Percentiles rank a stretch among this genome's conserved stretches.
Evolutionary conservation across 257 asterid species (phyloP).

Genomic region (Datura wrightii): DNA sequence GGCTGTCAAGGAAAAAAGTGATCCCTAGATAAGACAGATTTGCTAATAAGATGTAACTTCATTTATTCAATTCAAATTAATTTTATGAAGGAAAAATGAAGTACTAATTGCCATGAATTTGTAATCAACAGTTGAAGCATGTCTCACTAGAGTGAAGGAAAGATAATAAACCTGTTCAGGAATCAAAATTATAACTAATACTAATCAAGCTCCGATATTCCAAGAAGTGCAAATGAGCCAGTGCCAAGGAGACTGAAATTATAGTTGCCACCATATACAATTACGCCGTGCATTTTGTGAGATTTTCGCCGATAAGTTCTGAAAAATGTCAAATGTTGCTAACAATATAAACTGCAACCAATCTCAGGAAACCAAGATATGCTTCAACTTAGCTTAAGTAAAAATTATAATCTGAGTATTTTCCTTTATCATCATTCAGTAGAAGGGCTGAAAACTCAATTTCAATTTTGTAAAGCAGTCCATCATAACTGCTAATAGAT

Average conservation of each 20-base stretch:
- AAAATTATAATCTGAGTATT: not conserved
- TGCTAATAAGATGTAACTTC: too few relatives aligned
- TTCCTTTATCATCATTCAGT: not conserved
- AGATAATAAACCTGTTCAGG: not conserved
- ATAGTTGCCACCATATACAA: not conserved
- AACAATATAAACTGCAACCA: not conserved
- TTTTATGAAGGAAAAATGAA: too few relatives aligned
- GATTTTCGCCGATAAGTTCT: not conserved
- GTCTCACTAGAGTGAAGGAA: not conserved
- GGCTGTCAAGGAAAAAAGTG: too few relatives aligned
- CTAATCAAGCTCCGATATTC: not conserved
- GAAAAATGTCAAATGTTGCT: not conserved
- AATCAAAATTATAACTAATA: not conserved
- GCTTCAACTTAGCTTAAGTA: not conserved
- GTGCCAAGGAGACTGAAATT: too few relatives aligned
- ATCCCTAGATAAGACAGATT: too few relatives aligned
- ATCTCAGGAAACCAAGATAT: not conserved
- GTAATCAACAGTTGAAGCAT: not conserved
- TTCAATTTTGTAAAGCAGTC: not conserved
- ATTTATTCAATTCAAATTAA: too few relatives aligned
- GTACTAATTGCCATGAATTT: not conserved
- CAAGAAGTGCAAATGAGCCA: not conserved
- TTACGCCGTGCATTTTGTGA: not conserved
- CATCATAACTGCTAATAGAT: conserved; percentile 5
- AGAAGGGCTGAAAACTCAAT: not conserved